Conservation (phyloP, 2,329 filamentous ascomycete genomes). For the Arthrocladium fulminans region DNA sequence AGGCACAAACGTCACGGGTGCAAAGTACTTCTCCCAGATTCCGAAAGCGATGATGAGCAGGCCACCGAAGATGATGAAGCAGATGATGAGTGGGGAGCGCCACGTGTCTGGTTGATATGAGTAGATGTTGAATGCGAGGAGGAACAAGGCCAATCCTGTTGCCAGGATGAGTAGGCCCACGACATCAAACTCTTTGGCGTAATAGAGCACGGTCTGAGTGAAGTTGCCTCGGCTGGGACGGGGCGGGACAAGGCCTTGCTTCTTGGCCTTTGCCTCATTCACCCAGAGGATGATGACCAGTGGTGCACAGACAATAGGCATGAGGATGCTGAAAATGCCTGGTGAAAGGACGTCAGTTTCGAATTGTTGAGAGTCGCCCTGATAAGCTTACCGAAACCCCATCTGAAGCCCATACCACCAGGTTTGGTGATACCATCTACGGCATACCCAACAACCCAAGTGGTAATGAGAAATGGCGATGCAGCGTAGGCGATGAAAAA, state of each 20-base stretch:
- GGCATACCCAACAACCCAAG: conserved; percentile 15
- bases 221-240: conserved; percentile 36
- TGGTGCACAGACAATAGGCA: conserved; percentile 12
- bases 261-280: conserved; percentile 53
- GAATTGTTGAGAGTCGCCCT: too few relatives aligned
- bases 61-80: conserved; percentile 45
- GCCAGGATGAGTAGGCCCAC: conserved; percentile 52
- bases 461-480: conserved; percentile 25
- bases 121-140: conserved; percentile 54
- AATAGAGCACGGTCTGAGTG: conserved; percentile 39
- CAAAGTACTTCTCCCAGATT: conserved; percentile 45
- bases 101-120: conserved; percentile 31
- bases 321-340: conserved; percentile 20
- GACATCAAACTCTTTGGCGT: conserved; percentile 52
- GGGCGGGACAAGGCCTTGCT: conserved; percentile 37
- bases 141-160: conserved; percentile 51
- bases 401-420: conserved; percentile 16
- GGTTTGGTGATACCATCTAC: conserved; percentile 14
- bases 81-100: conserved; percentile 40
- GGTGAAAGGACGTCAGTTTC: too few relatives aligned
- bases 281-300: conserved; percentile 43
- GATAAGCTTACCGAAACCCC: conserved; percentile 25
- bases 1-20: conserved; percentile 46
- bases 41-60: conserved; percentile 46
- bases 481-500: conserved; percentile 12